A percentile compares a stretch with the other conserved stretches of the same genome.
Evolutionary conservation across 2,329 filamentous ascomycete genomes (phyloP).

Genomic region (Cladosporium sp.): DNA sequence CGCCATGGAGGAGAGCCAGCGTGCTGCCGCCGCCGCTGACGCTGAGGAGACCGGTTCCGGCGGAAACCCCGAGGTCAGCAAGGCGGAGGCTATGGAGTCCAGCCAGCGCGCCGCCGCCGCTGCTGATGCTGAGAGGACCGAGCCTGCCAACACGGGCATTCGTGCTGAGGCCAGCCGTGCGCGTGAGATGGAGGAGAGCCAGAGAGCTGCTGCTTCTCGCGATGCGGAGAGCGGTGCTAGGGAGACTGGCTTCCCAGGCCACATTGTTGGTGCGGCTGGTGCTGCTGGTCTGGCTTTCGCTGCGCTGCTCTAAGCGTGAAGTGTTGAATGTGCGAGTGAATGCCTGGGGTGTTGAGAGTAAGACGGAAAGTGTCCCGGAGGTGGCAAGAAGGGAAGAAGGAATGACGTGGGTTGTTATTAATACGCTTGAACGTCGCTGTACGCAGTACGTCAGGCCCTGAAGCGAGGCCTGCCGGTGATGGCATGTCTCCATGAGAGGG

Average conservation of each 20-base stretch:
- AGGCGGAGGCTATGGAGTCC: slow-evolving; percentile 2
- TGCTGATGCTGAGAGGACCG: neutral
- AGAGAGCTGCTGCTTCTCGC: slow-evolving; percentile 5
- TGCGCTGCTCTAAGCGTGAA: slow-evolving; percentile 2
- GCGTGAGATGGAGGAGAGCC: neutral
- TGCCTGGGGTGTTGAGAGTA: too few relatives aligned
- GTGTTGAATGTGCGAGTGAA: neutral
- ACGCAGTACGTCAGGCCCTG: neutral
- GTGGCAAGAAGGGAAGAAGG: neutral
- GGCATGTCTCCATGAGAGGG: neutral
- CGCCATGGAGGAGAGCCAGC: slow-evolving; percentile 7
- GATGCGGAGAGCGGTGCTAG: slow-evolving; percentile 3
- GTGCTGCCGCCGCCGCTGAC: neutral
- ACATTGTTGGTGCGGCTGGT: slow-evolving; percentile 8
- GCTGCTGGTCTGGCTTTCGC: slow-evolving; percentile 9
- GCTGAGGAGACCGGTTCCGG: neutral
- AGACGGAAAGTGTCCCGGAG: too few relatives aligned
- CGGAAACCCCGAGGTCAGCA: neutral
- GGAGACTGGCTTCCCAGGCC: slow-evolving; percentile 9
- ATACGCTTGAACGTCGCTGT: neutral
- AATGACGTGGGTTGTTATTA: neutral
- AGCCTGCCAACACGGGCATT: neutral
- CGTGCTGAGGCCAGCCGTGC: neutral
- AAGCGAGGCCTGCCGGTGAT: neutral
- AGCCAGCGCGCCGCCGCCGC: slow-evolving; percentile 9